Base-by-base conservation (phyloP, 768 basidiomycete genomes). In the Leucosporidium yakuticum region DNA sequence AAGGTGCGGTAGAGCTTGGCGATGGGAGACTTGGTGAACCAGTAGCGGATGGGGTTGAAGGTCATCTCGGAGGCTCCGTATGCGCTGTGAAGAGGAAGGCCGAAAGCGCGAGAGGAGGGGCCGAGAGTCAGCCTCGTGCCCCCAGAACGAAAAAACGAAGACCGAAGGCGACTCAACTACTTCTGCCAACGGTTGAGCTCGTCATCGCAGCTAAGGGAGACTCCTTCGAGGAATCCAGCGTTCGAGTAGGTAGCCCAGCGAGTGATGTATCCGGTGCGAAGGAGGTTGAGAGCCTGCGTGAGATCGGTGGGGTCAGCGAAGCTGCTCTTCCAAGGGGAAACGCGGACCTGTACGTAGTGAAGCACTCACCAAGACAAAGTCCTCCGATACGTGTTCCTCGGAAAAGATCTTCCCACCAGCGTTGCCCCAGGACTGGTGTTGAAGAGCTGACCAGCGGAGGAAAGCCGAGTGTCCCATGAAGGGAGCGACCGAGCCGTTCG, bases 161-260 rank as follows among this genome's bases (percentile, higher is more conserved):
- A n/a, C n/a, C n/a, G n/a, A n/a, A n/a, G n/a, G n/a, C n/a, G n/a
- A n/a, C 32, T 23, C 20, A n/a, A 32, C 29, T 56, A 90, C 76
- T 94, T 95, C 71, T 93, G 90, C 92, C 92, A 95, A 3, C 92
- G 79, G 74, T 92, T 93, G 8, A 95, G 80, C 58, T 95, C 92
- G 74, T 95, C 92, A 62, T n/a, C n/a, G 91, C 90, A 62, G 86
- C 86, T 0, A 91, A 92, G n/a, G 94, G 88, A 89, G 27, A 95
- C 91, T 69, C 92, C 92, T 76, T 95, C 92, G 80, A 91, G 90
- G 82, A 93, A 94, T 2, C 85, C 88, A 57, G 88, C 85, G 27
- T 88, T 83, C 0, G 85, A 87, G 77, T 94, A 94, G 15, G 56
- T 60, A 14, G 62, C 62, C 68, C 68, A 69, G 6, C 68, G 57